Conservation (phyloP, 2,329 filamentous ascomycete species). For the Aspergillus sp. region DNA sequence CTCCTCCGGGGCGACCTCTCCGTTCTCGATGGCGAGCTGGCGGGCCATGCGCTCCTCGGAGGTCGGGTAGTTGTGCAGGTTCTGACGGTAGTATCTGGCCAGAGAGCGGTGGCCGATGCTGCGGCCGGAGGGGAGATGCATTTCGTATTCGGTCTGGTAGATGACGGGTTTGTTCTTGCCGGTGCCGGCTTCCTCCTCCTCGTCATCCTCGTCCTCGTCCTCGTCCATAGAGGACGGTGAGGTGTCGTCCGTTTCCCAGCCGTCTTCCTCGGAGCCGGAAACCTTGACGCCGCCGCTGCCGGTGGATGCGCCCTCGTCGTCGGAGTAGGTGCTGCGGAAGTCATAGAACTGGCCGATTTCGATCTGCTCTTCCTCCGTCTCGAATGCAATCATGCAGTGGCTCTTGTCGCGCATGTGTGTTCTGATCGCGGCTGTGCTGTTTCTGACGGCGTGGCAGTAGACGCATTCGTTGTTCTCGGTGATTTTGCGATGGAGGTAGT, state of each 20-base stretch:
- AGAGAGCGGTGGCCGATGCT: slow-evolving; percentile 84
- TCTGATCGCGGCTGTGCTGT: slow-evolving; percentile 69
- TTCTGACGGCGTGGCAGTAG: slow-evolving; percentile 75
- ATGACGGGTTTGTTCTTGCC: slow-evolving; percentile 66
- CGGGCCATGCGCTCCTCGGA: slow-evolving; percentile 64
- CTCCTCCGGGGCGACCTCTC: slow-evolving; percentile 40
- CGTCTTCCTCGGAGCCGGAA: slow-evolving; percentile 48
- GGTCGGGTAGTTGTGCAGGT: slow-evolving; percentile 74
- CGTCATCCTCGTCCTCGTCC: slow-evolving; percentile 68
- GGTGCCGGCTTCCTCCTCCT: slow-evolving; percentile 67
- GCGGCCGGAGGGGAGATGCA: slow-evolving; percentile 83
- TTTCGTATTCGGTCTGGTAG: slow-evolving; percentile 86
- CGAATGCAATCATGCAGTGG: slow-evolving; percentile 94
- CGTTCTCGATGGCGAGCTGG: slow-evolving; percentile 47
- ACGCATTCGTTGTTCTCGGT: slow-evolving; percentile 74
- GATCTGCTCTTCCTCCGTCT: slow-evolving; percentile 78
- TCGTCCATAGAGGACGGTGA: slow-evolving; percentile 82
- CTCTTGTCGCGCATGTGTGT: slow-evolving; percentile 97
- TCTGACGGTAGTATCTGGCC: slow-evolving; percentile 84
- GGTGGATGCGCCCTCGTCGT: slow-evolving; percentile 46
- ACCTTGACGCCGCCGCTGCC: slow-evolving; percentile 56
- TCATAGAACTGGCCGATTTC: slow-evolving; percentile 96
- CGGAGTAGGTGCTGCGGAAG: slow-evolving; percentile 90
- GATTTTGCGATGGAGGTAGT: slow-evolving; percentile 70
- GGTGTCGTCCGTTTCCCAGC: slow-evolving; percentile 94